A percentile compares a stretch with the other conserved stretches of the same genome.
Evolutionary conservation across 1,284 basidiomycete genomes (phyloP).

Genomic region (Cronartium quercuum): DNA sequence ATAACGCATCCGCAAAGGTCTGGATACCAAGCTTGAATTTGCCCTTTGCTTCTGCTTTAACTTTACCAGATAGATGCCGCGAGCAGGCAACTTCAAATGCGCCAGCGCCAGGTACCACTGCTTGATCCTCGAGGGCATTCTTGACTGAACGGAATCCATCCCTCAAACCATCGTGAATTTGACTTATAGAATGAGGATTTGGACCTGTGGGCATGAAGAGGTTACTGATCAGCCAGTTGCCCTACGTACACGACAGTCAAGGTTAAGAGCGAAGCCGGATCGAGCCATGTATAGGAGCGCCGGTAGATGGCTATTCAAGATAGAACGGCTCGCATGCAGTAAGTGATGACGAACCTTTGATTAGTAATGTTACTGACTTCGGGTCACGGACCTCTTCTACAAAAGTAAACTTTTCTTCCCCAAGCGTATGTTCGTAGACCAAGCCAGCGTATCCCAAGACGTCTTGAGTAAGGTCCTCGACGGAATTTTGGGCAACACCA

Average conservation of each 20-base stretch:
- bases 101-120: conserved; percentile 86
- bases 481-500: conserved; percentile 92
- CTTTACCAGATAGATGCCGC: conserved; percentile 64
- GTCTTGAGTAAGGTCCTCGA: conserved; percentile 87
- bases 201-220: conserved; percentile 54
- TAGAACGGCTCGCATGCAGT: background rate
- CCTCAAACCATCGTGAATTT: conserved; percentile 93
- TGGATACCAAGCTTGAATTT: conserved; percentile 94
- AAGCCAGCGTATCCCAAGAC: conserved; percentile 94
- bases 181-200: conserved; percentile 90
- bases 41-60: conserved; percentile 85
- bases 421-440: conserved; percentile 97
- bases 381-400: conserved; percentile 93
- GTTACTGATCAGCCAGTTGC: background rate
- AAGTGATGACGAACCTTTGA: conserved; percentile 63
- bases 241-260: background rate
- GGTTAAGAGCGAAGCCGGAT: background rate
- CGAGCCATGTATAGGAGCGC: background rate
- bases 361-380: conserved; percentile 91
- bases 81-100: conserved; percentile 96
- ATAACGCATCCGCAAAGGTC: conserved; percentile 89
- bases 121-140: conserved; percentile 87
- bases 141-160: conserved; percentile 95
- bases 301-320: background rate
- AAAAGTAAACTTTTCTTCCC: conserved; percentile 98